These are phyloP conservation scores for Pythium dissimile DNA, from an alignment of 352 stramenopile species.

Conservation along the genomic window DNA sequence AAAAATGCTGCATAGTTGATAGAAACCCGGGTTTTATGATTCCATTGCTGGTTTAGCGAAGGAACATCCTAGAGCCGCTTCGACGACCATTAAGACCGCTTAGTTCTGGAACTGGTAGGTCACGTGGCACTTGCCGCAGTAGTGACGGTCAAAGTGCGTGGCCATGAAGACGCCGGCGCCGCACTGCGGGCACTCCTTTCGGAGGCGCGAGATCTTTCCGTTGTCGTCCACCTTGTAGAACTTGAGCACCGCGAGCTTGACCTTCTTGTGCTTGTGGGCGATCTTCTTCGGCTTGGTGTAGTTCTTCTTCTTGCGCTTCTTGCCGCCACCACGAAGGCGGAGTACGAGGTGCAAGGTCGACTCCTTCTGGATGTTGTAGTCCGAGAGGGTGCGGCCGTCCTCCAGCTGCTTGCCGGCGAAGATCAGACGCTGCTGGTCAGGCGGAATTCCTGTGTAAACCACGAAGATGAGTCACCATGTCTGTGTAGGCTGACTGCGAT, in stretches of 20 bases:
- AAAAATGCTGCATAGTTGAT: not conserved
- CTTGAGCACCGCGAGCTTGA: constrained; percentile 97
- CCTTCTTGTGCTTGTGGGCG: constrained; percentile 95
- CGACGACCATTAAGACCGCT: no score
- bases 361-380: constrained; percentile 62
- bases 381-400: constrained; percentile 25
- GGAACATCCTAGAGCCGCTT: not conserved
- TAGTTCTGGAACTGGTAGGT: constrained; percentile 92
- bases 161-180: constrained; percentile 99
- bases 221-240: constrained; percentile 97
- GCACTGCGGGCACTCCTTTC: constrained; percentile 97
- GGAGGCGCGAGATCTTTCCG: constrained; percentile 96
- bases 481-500: not conserved
- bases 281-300: constrained; percentile 99
- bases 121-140: constrained; percentile 99
- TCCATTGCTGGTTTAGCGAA: not conserved
- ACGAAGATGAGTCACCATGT: not conserved
- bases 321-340: constrained; percentile 92
- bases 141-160: constrained; percentile 99
- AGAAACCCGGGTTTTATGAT: not conserved
- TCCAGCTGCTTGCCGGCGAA: constrained; percentile 31
- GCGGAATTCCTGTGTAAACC: constrained; percentile 74
- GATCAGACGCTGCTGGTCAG: constrained; percentile 88
- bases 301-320: constrained; percentile 99
- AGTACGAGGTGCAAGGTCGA: constrained; percentile 96